Conservation (phyloP, 139 green algal genomes). For the Coccomyxa sp. region DNA sequence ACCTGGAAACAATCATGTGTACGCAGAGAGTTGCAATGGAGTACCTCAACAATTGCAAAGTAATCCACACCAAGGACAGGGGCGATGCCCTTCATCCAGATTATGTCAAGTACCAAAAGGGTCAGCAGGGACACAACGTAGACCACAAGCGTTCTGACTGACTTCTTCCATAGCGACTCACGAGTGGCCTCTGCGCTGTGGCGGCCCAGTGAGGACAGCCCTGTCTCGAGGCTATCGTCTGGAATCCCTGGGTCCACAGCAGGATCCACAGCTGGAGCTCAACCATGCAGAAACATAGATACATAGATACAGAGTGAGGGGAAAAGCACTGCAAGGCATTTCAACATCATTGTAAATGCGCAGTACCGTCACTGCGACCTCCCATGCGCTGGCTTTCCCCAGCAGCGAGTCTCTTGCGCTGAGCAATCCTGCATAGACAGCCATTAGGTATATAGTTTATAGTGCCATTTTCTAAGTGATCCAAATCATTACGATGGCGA, state of each 20-base stretch:
- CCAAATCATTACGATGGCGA: too few relatives aligned
- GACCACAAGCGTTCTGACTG: not conserved
- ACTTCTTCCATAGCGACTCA: not conserved
- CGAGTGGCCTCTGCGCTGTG: not conserved
- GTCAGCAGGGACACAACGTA: not conserved
- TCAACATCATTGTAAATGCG: too few relatives aligned
- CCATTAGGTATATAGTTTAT: too few relatives aligned
- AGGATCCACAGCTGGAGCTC: not conserved
- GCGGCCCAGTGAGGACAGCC: not conserved
- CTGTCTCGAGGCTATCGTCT: not conserved
- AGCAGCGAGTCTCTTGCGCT: too few relatives aligned
- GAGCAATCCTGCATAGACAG: too few relatives aligned
- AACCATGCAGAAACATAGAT: not conserved
- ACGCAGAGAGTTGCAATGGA: too few relatives aligned
- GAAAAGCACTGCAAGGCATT: too few relatives aligned
- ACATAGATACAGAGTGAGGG: too few relatives aligned
- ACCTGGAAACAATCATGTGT: too few relatives aligned
- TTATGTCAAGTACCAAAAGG: not conserved
- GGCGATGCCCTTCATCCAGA: not conserved
- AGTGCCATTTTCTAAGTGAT: too few relatives aligned
- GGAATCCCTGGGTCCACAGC: not conserved
- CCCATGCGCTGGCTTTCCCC: too few relatives aligned
- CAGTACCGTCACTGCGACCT: too few relatives aligned
- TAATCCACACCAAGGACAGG: not conserved
- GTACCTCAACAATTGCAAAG: not conserved